Conservation (phyloP, 2,329 filamentous ascomycete genomes). For the Biscogniauxia marginata region DNA sequence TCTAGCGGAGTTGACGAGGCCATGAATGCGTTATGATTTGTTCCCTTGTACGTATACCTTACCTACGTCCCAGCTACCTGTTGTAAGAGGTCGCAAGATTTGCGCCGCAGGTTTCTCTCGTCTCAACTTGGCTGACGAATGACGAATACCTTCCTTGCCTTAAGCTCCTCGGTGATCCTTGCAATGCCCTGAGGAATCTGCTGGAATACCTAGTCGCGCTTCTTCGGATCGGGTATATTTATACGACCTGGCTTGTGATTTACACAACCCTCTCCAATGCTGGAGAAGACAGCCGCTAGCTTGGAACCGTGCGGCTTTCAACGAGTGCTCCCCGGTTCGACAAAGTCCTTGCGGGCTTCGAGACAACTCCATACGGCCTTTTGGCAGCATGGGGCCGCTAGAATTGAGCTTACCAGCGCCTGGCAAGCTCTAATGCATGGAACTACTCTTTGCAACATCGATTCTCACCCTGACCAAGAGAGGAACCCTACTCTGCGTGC, state of each 20-base stretch:
- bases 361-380: constrained; percentile 49
- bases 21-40: neutral
- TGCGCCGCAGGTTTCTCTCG: neutral
- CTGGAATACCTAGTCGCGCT: neutral
- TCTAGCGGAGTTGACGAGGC: neutral
- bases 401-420: constrained; percentile 45
- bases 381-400: constrained; percentile 54
- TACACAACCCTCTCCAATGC: constrained; percentile 42
- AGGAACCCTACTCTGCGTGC: constrained; percentile 37
- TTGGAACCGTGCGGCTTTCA: constrained; percentile 57
- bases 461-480: constrained; percentile 23
- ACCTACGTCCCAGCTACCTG: neutral
- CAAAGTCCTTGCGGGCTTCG: constrained; percentile 37
- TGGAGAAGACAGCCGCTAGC: constrained; percentile 56
- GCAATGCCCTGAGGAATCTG: neutral
- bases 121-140: neutral
- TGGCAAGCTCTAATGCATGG: constrained; percentile 40
- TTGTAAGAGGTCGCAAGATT: neutral
- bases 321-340: constrained; percentile 45
- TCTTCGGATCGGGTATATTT: constrained; percentile 3
- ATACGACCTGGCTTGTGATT: constrained; percentile 5
- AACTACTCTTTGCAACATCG: constrained; percentile 24
- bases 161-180: neutral
- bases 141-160: neutral
- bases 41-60: neutral